Conservation (phyloP, 2,329 filamentous ascomycete species). For the Ilyonectria robusta region DNA sequence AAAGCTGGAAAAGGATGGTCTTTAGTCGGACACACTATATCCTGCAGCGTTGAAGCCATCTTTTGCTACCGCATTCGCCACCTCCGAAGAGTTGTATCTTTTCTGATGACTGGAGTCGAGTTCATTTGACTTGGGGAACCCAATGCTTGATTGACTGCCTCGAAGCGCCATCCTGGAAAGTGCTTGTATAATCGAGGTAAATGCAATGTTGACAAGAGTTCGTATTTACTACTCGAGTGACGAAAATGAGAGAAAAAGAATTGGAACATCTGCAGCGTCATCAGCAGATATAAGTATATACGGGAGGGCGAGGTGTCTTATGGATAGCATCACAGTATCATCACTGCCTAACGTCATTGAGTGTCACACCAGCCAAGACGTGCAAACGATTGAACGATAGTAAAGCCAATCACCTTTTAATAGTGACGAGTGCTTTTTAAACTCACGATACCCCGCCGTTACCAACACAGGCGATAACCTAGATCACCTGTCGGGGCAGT, state of each 20-base stretch:
- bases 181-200: slow-evolving; percentile 1
- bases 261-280: background rate
- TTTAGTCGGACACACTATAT: slow-evolving; percentile 6
- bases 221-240: slow-evolving; percentile 1
- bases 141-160: slow-evolving; percentile 12
- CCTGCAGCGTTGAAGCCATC: slow-evolving; percentile 14
- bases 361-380: slow-evolving; percentile 2
- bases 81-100: slow-evolving; percentile 15
- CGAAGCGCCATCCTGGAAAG: slow-evolving; percentile 9
- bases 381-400: slow-evolving; percentile 10
- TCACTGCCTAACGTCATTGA: slow-evolving; percentile 10
- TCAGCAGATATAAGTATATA: slow-evolving; percentile 11
- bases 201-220: background rate
- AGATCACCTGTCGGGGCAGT: slow-evolving; percentile 5
- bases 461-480: background rate
- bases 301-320: slow-evolving; percentile 1
- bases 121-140: slow-evolving; percentile 15
- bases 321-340: background rate
- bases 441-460: slow-evolving; percentile 9
- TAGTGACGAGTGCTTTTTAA: slow-evolving; percentile 11
- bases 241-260: slow-evolving; percentile 1
- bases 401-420: slow-evolving; percentile 13
- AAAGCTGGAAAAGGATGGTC: slow-evolving; percentile 1
- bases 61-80: slow-evolving; percentile 11
- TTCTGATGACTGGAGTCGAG: slow-evolving; percentile 14